Evolutionary conservation across 192 early-diverging fungal genomes (phyloP).

Genomic region (Backusella luteola): DNA sequence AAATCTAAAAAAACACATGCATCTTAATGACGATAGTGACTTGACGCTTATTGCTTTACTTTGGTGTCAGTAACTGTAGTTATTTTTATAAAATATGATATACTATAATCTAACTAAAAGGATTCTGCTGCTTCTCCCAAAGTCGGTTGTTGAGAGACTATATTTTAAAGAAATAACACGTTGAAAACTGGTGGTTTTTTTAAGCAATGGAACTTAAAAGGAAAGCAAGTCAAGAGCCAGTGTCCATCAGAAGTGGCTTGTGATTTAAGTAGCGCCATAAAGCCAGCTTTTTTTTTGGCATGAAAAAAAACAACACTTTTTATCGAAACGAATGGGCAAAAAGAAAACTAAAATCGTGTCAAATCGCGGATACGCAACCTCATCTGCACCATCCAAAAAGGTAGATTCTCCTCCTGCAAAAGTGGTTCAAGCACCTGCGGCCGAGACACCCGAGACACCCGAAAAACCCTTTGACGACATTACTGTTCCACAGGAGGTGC

Average conservation of each 20-base stretch:
- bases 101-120: background rate
- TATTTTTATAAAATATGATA: background rate
- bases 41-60: background rate
- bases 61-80: background rate
- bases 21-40: background rate
- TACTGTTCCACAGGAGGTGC: background rate
- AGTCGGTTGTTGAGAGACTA: no score
- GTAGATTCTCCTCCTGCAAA: background rate
- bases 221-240: background rate
- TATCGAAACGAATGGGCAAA: constrained; percentile 7
- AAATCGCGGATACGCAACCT: constrained; percentile 11
- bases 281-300: background rate
- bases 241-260: background rate
- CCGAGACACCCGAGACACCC: background rate
- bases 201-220: background rate
- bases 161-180: no score
- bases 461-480: background rate
- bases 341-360: constrained; percentile 15
- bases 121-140: no score
- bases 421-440: background rate
- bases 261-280: background rate
- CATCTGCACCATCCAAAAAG: constrained; percentile 12
- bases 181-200: background rate
- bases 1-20: no score
- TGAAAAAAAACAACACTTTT: background rate